These are phyloP conservation scores for Claviceps maximensis DNA, from an alignment of 2,329 filamentous ascomycete species.

Conservation along the genomic window DNA sequence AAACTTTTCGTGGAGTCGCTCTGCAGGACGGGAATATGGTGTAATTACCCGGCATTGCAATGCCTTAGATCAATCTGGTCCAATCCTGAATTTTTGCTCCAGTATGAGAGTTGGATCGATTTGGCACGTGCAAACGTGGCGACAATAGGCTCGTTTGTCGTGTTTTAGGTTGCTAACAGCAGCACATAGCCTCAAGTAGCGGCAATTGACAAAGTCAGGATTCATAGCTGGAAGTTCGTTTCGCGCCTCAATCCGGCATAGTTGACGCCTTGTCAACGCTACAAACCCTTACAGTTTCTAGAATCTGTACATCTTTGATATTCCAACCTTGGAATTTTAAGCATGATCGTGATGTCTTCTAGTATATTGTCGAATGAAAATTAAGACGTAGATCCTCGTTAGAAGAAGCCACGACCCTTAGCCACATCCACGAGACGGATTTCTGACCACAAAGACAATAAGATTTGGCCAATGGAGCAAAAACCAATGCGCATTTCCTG, in stretches of 20 bases:
- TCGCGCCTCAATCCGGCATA: too few relatives aligned
- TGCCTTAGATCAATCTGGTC: conserved; percentile 4
- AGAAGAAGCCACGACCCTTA: too few relatives aligned
- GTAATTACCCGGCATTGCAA: conserved; percentile 6
- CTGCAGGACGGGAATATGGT: conserved; percentile 4
- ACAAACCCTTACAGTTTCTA: not conserved
- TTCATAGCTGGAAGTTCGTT: not conserved
- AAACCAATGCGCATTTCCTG: too few relatives aligned
- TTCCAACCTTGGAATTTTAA: not conserved
- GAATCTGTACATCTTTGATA: not conserved
- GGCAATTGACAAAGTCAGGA: not conserved
- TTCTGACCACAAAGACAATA: too few relatives aligned
- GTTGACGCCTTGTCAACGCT: not conserved
- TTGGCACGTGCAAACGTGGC: conserved; percentile 4
- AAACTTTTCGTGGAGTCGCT: conserved; percentile 3
- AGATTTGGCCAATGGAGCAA: too few relatives aligned
- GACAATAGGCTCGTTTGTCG: conserved; percentile 1
- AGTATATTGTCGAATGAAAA: too few relatives aligned
- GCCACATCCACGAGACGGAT: too few relatives aligned
- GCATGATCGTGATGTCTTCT: not conserved
- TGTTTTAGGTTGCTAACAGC: not conserved
- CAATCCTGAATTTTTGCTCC: not conserved
- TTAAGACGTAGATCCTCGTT: too few relatives aligned
- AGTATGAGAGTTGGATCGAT: conserved; percentile 3
- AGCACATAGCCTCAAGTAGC: not conserved